These are phyloP conservation scores for Hemileccinum impolitum DNA, from an alignment of 768 basidiomycete species.

Conservation along the genomic window DNA sequence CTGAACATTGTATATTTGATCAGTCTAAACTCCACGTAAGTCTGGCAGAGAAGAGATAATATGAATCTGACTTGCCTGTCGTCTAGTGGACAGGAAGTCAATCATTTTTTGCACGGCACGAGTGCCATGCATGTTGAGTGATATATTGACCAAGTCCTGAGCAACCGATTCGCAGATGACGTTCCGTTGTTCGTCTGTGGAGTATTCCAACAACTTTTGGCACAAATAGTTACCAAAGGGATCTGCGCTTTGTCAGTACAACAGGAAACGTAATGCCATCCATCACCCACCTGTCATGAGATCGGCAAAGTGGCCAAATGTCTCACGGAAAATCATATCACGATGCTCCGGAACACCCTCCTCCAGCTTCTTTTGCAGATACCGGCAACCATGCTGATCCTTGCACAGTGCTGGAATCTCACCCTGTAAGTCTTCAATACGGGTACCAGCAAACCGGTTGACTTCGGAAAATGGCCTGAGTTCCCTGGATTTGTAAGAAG, in stretches of 20 bases:
- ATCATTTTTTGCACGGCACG: slow-evolving; percentile 99
- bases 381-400: slow-evolving; percentile 98
- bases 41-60: slow-evolving; percentile 40
- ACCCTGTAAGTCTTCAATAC: slow-evolving; percentile 92
- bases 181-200: slow-evolving; percentile 96
- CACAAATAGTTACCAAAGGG: slow-evolving; percentile 99
- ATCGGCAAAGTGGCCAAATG: slow-evolving; percentile 95
- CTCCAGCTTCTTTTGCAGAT: slow-evolving; percentile 98
- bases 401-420: slow-evolving; percentile 95
- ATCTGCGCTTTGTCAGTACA: slow-evolving; percentile 45
- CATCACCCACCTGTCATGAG: slow-evolving; percentile 83
- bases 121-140: slow-evolving; percentile 99
- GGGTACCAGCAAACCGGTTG: slow-evolving; percentile 95
- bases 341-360: slow-evolving; percentile 94
- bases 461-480: slow-evolving; percentile 42
- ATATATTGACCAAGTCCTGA: slow-evolving; percentile 95
- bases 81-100: slow-evolving; percentile 92
- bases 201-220: slow-evolving; percentile 95
- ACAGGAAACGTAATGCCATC: background rate
- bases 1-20: slow-evolving; percentile 81
- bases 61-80: slow-evolving; percentile 67
- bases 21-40: slow-evolving; percentile 66
- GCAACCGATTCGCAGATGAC: slow-evolving; percentile 97
- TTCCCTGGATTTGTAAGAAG: background rate
- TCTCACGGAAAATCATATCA: slow-evolving; percentile 99